These are phyloP conservation scores for Sarcomyxa edulis DNA, from an alignment of 768 basidiomycete genomes.

Conservation along the genomic window DNA sequence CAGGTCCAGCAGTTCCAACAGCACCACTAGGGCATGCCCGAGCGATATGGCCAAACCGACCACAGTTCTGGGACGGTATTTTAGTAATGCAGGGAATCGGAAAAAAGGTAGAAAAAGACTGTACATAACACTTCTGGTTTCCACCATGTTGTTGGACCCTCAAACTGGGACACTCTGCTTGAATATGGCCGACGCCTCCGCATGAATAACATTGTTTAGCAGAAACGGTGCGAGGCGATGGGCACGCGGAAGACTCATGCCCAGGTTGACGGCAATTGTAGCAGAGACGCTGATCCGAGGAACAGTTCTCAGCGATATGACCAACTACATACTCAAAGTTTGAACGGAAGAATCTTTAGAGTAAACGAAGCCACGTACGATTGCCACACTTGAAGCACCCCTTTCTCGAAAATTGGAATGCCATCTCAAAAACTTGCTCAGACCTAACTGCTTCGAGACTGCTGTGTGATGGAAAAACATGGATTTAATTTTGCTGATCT, in stretches of 20 bases:
- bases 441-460: constrained; percentile 33
- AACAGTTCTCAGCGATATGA: constrained; percentile 89
- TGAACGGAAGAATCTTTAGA: constrained; percentile 8
- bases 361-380: constrained; percentile 43
- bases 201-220: constrained; percentile 93
- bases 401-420: constrained; percentile 80
- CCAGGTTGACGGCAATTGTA: constrained; percentile 96
- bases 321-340: constrained; percentile 52
- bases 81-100: constrained; percentile 9
- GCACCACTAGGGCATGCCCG: constrained; percentile 60
- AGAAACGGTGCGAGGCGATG: constrained; percentile 74
- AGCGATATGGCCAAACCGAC: constrained; percentile 80
- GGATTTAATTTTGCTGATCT: too few species aligned
- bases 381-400: constrained; percentile 95
- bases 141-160: constrained; percentile 57
- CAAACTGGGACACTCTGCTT: constrained; percentile 81
- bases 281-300: constrained; percentile 84
- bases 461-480: constrained; percentile 12
- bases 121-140: constrained; percentile 81
- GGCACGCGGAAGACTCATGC: constrained; percentile 86
- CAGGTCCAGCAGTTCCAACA: constrained; percentile 27
- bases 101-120: not conserved
- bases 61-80: too few species aligned
- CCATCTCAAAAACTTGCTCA: constrained; percentile 61
- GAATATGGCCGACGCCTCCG: constrained; percentile 87